Conservation (phyloP, 495 filamentous ascomycete species). For the Penicillium antarcticum region DNA sequence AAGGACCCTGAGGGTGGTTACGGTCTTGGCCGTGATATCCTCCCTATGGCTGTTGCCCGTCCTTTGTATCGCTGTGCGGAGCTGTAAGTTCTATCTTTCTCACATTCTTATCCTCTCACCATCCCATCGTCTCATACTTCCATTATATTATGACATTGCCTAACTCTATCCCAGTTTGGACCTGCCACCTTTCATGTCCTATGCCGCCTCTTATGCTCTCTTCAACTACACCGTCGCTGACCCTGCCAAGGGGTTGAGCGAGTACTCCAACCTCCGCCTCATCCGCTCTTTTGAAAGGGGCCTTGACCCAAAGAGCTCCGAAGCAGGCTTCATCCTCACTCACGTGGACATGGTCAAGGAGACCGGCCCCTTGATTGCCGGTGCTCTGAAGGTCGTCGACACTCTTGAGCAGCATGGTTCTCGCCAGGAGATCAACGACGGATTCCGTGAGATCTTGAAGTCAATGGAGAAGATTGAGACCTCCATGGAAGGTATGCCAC, state of each 20-base stretch:
- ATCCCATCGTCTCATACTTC: background rate
- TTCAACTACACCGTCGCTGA: constrained; percentile 81
- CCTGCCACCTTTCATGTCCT: constrained; percentile 85
- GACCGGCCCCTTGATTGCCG: constrained; percentile 67
- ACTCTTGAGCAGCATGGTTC: constrained; percentile 47
- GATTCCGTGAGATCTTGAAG: constrained; percentile 56
- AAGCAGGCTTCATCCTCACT: constrained; percentile 84
- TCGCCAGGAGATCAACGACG: constrained; percentile 58
- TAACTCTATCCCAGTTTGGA: constrained; percentile 31
- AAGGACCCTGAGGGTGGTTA: constrained; percentile 62
- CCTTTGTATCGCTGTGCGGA: constrained; percentile 77
- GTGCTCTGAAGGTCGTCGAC: constrained; percentile 61
- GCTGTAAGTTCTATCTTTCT: constrained; percentile 55
- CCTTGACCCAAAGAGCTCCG: constrained; percentile 79
- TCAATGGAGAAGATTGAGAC: constrained; percentile 69
- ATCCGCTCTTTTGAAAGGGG: constrained; percentile 88
- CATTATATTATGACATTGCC: constrained; percentile 3
- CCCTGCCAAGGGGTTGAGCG: constrained; percentile 55
- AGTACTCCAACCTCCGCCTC: constrained; percentile 76
- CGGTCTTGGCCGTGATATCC: constrained; percentile 65
- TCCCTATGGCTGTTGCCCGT: constrained; percentile 66
- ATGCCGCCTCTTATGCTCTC: constrained; percentile 85
- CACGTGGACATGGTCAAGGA: constrained; percentile 83
- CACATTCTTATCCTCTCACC: background rate
- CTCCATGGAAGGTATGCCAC: constrained; percentile 67